phyloP scores from a whole-genome alignment of 768 basidiomycete species.

The Nidula microcarpa region DNA sequence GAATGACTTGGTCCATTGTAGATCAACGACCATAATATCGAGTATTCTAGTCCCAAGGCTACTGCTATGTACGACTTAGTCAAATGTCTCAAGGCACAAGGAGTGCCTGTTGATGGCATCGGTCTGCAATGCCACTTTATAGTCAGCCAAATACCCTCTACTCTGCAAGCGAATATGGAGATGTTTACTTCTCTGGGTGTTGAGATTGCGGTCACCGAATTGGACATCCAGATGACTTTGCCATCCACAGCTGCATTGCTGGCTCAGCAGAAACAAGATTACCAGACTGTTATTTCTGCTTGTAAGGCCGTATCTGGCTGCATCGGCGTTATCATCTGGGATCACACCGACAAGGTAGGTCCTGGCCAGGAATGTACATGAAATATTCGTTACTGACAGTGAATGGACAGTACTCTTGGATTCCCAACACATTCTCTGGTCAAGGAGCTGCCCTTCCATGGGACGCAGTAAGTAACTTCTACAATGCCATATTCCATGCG shows the following conservation, averaged over 20 bases:
- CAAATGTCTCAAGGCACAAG: conserved; percentile 37
- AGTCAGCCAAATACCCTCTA: conserved; percentile 50
- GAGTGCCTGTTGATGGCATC: conserved; percentile 56
- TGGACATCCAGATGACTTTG: conserved; percentile 59
- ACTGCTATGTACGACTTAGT: conserved; percentile 45
- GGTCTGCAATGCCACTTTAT: conserved; percentile 61
- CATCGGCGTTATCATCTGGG: conserved; percentile 45
- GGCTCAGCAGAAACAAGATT: conserved; percentile 55
- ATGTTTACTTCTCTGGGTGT: conserved; percentile 56
- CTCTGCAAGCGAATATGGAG: conserved; percentile 43
- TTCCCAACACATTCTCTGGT: conserved; percentile 31
- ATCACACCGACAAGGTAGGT: conserved; percentile 35
- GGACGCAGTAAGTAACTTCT: conserved; percentile 22
- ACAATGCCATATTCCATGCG: neutral
- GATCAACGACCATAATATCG: conserved; percentile 26
- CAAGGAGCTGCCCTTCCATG: conserved; percentile 36
- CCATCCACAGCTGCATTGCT: conserved; percentile 46
- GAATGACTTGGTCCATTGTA: neutral
- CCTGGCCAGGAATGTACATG: no score
- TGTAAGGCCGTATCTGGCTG: conserved; percentile 43
- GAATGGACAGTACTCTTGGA: conserved; percentile 31
- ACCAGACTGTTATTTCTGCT: conserved; percentile 48
- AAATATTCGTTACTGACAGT: neutral
- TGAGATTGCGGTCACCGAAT: conserved; percentile 67
- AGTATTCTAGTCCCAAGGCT: conserved; percentile 31